Conservation (phyloP, 2,329 filamentous ascomycete genomes). For the Penicillium oxalicum region DNA sequence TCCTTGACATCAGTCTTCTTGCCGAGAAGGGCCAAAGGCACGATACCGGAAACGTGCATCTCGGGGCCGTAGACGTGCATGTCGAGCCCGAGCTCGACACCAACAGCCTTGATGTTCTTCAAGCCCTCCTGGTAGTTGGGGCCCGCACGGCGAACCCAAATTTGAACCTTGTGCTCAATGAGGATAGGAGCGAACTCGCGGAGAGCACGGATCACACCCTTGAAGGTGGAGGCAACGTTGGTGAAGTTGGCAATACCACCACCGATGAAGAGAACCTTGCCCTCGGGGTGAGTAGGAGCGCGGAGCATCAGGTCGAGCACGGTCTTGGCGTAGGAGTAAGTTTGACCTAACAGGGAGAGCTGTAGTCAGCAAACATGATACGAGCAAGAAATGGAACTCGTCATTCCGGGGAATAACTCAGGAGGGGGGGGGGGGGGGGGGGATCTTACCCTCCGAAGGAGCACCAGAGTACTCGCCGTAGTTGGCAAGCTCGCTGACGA, state of each 20-base stretch:
- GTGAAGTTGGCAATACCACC: constrained; percentile 99
- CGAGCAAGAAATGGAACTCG: too few species aligned
- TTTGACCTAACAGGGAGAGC: constrained; percentile 50
- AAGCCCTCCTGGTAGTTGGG: constrained; percentile 99
- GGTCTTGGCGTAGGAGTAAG: constrained; percentile 96
- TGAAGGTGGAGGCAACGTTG: constrained; percentile 98
- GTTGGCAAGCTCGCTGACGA: constrained; percentile 94
- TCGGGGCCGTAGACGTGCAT: constrained; percentile 85
- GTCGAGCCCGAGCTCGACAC: constrained; percentile 86
- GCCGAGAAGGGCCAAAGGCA: constrained; percentile 74
- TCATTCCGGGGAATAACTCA: too few species aligned
- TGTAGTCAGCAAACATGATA: background rate
- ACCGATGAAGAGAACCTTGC: constrained; percentile 99
- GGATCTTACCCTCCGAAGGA: constrained; percentile 64
- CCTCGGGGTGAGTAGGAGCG: constrained; percentile 73
- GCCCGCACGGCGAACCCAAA: constrained; percentile 86
- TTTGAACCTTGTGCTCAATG: constrained; percentile 94
- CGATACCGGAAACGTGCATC: constrained; percentile 90
- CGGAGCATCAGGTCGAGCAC: constrained; percentile 97
- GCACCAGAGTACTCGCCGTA: constrained; percentile 99
- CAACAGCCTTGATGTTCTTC: constrained; percentile 98
- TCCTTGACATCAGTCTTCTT: constrained; percentile 58
- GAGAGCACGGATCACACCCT: constrained; percentile 95
- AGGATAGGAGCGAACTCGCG: constrained; percentile 81
- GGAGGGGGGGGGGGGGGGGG: too few species aligned